Evolutionary conservation across 371 early-diverging fungal species (phyloP), one percentile per base, ranked within the genome.

Genomic region (Syncephalis fuscata): DNA sequence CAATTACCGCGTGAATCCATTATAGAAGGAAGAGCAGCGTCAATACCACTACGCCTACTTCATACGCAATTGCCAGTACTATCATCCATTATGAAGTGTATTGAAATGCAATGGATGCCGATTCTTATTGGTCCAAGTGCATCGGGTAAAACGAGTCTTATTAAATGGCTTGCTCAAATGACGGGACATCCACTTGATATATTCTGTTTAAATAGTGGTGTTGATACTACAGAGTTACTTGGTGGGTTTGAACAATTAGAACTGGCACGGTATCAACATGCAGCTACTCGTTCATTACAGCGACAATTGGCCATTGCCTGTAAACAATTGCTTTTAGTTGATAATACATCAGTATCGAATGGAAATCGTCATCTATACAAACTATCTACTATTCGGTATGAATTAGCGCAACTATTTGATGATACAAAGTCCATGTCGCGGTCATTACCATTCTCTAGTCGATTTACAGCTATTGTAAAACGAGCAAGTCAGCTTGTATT

Each of bases 241-340:
- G 98, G 98, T 55, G 94, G 96, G 11, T 97, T 94, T 56, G 96
- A 97, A 60, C 96, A 97, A 56, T 80, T 91, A 15, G 93, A 93
- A 59, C 48, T 85, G 37, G 76, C 74, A 24, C 77, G 96, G 20
- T 85, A 89, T 55, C 68, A 75, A 27, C 69, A 78, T 32, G 32
- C 32, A 7, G 32, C 32, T 32, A 32, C 11, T 7, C 32, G 32
- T 32, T 32, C 32, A 32, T 32, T 32, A 11, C 32, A 32, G 11
- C 32, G 11, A 32, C 32, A 32, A 32, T 32, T 32, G 32, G 32
- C 4, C 11, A 32, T 4, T 7, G 32, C 32, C 7, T 32, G 32
- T 32, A 32, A 4, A 32, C 32, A 32, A 7, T 11, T 7, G 11
- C 32, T 32, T 4, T 11, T 32, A 32, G 11, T 7, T 32, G 32